These are phyloP conservation scores for Agapanthus africanus DNA, from an alignment of 106 monocot species.

Conservation along the genomic window DNA sequence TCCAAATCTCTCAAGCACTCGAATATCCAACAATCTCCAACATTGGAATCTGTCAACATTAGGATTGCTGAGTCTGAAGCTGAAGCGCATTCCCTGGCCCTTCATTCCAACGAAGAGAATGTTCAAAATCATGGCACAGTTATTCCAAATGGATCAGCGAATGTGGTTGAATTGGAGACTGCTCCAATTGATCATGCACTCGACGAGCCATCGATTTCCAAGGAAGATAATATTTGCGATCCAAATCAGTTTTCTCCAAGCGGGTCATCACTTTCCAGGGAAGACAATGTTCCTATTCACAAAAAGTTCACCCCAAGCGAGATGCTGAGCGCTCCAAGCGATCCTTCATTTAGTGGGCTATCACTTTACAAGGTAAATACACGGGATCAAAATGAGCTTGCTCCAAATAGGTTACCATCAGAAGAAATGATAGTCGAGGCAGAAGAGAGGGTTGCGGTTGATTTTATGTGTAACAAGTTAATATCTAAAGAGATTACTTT, in stretches of 20 bases:
- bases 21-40: neutral
- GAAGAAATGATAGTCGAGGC: neutral
- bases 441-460: neutral
- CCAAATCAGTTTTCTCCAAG: neutral
- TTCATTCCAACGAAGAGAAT: neutral
- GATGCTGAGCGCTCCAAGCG: neutral
- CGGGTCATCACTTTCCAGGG: neutral
- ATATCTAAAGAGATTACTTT: neutral
- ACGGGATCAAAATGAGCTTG: neutral
- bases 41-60: neutral
- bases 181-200: neutral
- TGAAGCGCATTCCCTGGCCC: neutral
- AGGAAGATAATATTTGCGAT: conserved; percentile 6
- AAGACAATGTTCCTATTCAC: conserved; percentile 1
- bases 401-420: neutral
- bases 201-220: neutral
- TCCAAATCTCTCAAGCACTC: neutral
- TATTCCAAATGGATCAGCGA: neutral
- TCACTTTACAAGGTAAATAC: neutral
- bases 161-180: neutral
- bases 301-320: neutral
- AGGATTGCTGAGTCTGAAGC: neutral
- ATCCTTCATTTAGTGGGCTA: neutral
- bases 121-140: neutral
- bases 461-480: conserved; percentile 1